Evolutionary conservation across 2,329 filamentous ascomycete genomes (phyloP), one percentile per base, ranked within the genome.

Genomic region (Ophiosphaerella narmari): DNA sequence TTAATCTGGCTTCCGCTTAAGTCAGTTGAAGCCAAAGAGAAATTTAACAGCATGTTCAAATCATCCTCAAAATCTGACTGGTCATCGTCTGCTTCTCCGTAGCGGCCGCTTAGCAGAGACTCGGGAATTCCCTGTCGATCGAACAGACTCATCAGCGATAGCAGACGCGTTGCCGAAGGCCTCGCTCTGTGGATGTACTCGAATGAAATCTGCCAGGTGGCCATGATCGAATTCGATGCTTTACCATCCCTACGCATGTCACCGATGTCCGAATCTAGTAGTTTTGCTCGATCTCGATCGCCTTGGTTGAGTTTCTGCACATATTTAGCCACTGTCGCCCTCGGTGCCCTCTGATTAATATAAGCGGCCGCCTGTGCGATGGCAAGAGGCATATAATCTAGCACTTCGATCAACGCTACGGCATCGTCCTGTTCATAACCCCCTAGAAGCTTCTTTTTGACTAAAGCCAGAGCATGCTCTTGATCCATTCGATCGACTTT

Each of bases 61-160:
- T 61, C 60, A 6, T 62, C 52, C 24, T 60, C 36, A 24, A 55
- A 57, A 26, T n/a, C 43, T 37, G 37, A 13, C 13, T 44, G 32
- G 18, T n/a, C 23, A 21, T 48, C 44, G 11, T 32, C 29, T 9
- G 12, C 14, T 5, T 36, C 34, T 35, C 18, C 8, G 1, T 12
- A 8, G 75, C 46, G 12, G 31, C 55, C n/a, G 14, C 43, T 26
- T 9, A 46, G 8, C 24, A 42, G 4, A 9, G 8, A n/a, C 26
- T 71, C 66, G 0, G 74, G 72, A 23, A 80, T 78, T 6, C 68
- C 74, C 54, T 78, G 71, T 18, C 64, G 63, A 43, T 80, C 69
- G 54, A 77, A 80, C 48, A 77, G 75, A 64, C 77, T 78, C 74
- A 80, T 80, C 0, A 80, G 65, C 2, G 75, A 76, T 1, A 81